Evolutionary conservation across 2,329 filamentous ascomycete species (phyloP).

Genomic region (Tolypocladium nubicola): DNA sequence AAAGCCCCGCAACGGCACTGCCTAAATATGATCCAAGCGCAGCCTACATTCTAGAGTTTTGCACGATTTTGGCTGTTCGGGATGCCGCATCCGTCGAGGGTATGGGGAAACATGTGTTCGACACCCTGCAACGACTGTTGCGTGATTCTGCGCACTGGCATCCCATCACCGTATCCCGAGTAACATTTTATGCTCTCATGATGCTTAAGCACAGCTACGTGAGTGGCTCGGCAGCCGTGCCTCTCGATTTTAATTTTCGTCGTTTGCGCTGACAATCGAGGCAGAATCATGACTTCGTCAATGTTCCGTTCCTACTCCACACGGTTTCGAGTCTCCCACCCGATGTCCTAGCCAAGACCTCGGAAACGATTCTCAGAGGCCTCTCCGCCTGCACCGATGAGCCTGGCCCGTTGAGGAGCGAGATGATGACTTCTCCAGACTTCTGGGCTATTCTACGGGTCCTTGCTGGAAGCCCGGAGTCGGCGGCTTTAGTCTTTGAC

Average conservation of each 20-base stretch:
- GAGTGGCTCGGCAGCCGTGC: constrained; percentile 24
- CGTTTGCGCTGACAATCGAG: constrained; percentile 9
- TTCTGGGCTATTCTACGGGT: constrained; percentile 88
- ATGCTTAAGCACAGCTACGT: constrained; percentile 79
- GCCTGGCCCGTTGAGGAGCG: constrained; percentile 68
- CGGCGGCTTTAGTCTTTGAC: constrained; percentile 70
- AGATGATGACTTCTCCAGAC: constrained; percentile 92
- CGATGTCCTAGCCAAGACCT: constrained; percentile 64
- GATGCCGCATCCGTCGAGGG: constrained; percentile 61
- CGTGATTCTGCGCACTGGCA: constrained; percentile 73
- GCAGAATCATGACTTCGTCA: constrained; percentile 81
- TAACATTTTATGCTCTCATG: constrained; percentile 76
- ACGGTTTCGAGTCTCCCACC: constrained; percentile 81
- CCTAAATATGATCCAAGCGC: constrained; percentile 74
- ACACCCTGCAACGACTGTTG: constrained; percentile 70
- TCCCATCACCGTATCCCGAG: constrained; percentile 70
- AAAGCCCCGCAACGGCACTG: constrained; percentile 18
- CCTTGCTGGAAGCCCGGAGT: constrained; percentile 57
- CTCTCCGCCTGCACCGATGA: constrained; percentile 70
- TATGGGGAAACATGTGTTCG: constrained; percentile 70
- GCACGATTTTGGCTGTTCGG: constrained; percentile 69
- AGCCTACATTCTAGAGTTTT: constrained; percentile 85
- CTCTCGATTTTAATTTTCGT: background rate
- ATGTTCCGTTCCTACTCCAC: constrained; percentile 84
- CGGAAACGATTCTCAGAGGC: constrained; percentile 66